Conservation (phyloP, 2,329 filamentous ascomycete species). For the Aspergillus tanneri region DNA sequence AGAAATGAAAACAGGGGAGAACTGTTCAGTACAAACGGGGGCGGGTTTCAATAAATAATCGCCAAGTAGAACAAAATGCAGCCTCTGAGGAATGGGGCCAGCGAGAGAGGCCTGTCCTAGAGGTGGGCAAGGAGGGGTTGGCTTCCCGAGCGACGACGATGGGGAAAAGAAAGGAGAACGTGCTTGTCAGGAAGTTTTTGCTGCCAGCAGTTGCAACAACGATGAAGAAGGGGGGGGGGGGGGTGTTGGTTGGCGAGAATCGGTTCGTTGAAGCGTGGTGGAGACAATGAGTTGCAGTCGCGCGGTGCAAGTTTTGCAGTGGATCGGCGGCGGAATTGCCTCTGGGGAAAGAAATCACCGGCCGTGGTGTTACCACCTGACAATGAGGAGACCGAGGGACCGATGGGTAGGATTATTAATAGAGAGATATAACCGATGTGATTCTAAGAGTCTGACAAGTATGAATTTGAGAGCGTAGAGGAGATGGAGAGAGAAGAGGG, state of each 20-base stretch:
- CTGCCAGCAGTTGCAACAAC: constrained; percentile 7
- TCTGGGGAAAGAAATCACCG: not conserved
- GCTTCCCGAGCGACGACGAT: not conserved
- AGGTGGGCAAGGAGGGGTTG: constrained; percentile 16
- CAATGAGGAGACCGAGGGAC: not conserved
- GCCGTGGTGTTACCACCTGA: too few relatives aligned
- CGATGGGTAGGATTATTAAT: not conserved
- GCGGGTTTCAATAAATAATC: too few relatives aligned
- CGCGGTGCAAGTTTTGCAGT: constrained; percentile 10
- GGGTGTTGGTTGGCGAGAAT: constrained; percentile 7
- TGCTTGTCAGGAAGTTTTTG: constrained; percentile 1
- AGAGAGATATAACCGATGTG: not conserved
- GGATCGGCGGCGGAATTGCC: constrained; percentile 10
- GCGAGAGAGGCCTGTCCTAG: too few relatives aligned
- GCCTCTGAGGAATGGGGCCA: too few relatives aligned
- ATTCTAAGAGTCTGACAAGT: not conserved
- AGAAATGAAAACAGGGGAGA: too few relatives aligned
- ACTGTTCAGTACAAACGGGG: too few relatives aligned
- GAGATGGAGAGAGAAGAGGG: not conserved
- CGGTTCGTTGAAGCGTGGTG: constrained; percentile 9
- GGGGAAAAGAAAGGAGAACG: not conserved
- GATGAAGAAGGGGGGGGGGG: constrained; percentile 4
- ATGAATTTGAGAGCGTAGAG: not conserved
- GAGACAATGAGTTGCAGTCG: constrained; percentile 7
- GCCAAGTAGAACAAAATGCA: too few relatives aligned